Percentiles rank a stretch among this genome's conserved stretches.
Conservation (phyloP, 1,284 basidiomycete genomes). For the Thecaphora thlaspeos region DNA sequence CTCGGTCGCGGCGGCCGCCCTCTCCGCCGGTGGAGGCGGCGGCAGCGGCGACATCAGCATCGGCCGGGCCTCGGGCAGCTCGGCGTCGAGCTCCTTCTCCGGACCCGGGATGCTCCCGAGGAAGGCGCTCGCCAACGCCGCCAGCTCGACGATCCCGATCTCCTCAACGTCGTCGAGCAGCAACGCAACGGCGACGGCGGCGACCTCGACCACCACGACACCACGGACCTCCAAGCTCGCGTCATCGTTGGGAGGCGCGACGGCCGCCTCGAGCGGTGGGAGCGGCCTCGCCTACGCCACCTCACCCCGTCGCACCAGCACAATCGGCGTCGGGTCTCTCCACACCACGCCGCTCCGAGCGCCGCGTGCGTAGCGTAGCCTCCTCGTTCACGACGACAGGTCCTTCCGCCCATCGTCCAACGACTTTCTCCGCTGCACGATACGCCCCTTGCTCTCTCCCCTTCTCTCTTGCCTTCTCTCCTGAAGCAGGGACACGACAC, state of each 20-base stretch:
- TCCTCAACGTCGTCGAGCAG: too few species aligned
- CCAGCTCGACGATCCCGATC: too few species aligned
- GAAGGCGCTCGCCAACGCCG: conserved; percentile 1
- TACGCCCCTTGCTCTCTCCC: too few species aligned
- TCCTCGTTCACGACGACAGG: too few species aligned
- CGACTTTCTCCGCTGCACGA: too few species aligned
- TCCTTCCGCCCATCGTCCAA: too few species aligned
- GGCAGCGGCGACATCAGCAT: neutral
- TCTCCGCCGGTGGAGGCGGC: neutral
- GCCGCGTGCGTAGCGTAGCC: neutral
- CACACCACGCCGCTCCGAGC: conserved; percentile 4
- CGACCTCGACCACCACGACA: neutral
- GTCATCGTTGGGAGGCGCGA: neutral
- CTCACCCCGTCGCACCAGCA: conserved; percentile 10
- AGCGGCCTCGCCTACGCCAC: neutral
- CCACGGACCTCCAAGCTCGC: neutral
- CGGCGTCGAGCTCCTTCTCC: neutral
- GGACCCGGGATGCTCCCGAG: conserved; percentile 3
- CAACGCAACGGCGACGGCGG: too few species aligned
- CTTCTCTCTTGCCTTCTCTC: too few species aligned
- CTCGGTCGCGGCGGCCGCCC: conserved; percentile 3
- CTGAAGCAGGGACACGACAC: too few species aligned
- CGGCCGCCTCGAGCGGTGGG: neutral
- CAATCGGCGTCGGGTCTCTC: conserved; percentile 1
- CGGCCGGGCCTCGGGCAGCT: neutral